Percentiles rank a stretch among this genome's conserved stretches.
phyloP scores from a whole-genome alignment of 2,329 filamentous ascomycete species.

The Diaporthe sp. region DNA sequence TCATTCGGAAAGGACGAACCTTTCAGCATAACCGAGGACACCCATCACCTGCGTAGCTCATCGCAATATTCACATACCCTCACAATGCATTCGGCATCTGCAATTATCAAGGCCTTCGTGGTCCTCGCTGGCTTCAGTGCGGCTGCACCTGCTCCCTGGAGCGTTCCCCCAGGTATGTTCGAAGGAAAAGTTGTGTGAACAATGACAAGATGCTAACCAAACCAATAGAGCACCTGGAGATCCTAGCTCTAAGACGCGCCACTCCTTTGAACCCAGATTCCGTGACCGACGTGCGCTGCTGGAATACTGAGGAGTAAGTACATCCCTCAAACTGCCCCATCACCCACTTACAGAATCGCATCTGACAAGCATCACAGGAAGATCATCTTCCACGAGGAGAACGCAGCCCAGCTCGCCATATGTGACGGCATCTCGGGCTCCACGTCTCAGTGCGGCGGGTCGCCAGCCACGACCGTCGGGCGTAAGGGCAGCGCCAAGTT shows the following conservation, averaged over 20 bases:
- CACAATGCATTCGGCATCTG: slow-evolving; percentile 52
- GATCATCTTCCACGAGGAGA: slow-evolving; percentile 66
- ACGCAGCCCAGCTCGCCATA: slow-evolving; percentile 74
- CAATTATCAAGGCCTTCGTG: slow-evolving; percentile 51
- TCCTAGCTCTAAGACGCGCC: slow-evolving; percentile 57
- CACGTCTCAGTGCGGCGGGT: slow-evolving; percentile 59
- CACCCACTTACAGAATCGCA: neutral
- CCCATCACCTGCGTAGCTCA: neutral
- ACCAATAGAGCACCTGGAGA: slow-evolving; percentile 56
- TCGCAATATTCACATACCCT: slow-evolving; percentile 15
- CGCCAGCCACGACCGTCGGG: slow-evolving; percentile 60
- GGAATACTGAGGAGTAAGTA: slow-evolving; percentile 58
- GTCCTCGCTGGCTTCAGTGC: slow-evolving; percentile 50
- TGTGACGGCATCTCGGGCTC: slow-evolving; percentile 66
- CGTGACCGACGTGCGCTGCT: slow-evolving; percentile 56
- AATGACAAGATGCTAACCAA: neutral
- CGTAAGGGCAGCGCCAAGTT: slow-evolving; percentile 64
- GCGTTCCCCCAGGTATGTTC: slow-evolving; percentile 39
- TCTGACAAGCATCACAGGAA: slow-evolving; percentile 48
- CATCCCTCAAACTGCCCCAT: too few relatives aligned
- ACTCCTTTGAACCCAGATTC: slow-evolving; percentile 57
- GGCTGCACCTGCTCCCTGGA: slow-evolving; percentile 40
- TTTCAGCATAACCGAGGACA: neutral
- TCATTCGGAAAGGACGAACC: slow-evolving; percentile 3
- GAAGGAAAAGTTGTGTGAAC: neutral